phyloP scores from a whole-genome alignment of 495 filamentous ascomycete genomes.

The Lichina pygmaea region DNA sequence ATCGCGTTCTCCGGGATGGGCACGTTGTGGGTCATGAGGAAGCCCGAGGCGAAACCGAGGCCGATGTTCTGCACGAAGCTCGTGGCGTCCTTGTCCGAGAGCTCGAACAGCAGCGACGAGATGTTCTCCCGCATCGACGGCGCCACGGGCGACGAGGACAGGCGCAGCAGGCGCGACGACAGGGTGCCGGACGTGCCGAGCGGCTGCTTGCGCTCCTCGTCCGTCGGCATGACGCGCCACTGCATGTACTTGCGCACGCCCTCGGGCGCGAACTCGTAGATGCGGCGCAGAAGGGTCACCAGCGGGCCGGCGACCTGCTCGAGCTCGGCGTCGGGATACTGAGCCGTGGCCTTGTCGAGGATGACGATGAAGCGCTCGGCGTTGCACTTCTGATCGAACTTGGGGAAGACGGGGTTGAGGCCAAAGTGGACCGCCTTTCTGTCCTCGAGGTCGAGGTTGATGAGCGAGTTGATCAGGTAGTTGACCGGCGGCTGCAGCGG shows the following conservation, averaged over 20 bases:
- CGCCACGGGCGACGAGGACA: slow-evolving; percentile 45
- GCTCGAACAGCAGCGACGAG: slow-evolving; percentile 57
- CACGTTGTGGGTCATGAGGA: slow-evolving; percentile 57
- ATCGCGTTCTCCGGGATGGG: slow-evolving; percentile 38
- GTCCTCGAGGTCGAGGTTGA: slow-evolving; percentile 44
- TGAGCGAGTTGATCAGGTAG: slow-evolving; percentile 49
- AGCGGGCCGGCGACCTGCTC: slow-evolving; percentile 44
- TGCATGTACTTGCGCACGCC: slow-evolving; percentile 34
- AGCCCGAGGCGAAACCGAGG: slow-evolving; percentile 79
- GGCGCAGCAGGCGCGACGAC: slow-evolving; percentile 47
- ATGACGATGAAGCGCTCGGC: slow-evolving; percentile 47
- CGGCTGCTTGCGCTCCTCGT: slow-evolving; percentile 46
- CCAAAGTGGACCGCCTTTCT: slow-evolving; percentile 17
- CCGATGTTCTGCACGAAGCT: slow-evolving; percentile 60
- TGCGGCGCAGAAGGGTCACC: slow-evolving; percentile 36
- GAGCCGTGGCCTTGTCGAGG: slow-evolving; percentile 33
- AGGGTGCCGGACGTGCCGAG: slow-evolving; percentile 53
- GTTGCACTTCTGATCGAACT: slow-evolving; percentile 28
- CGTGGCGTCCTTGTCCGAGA: slow-evolving; percentile 48
- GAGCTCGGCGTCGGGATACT: slow-evolving; percentile 34
- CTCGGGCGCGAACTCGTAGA: slow-evolving; percentile 49
- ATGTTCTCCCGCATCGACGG: slow-evolving; percentile 50
- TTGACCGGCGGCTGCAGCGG: slow-evolving; percentile 32
- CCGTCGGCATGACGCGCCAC: slow-evolving; percentile 44
- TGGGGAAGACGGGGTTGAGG: slow-evolving; percentile 34